Percentiles rank a stretch among this genome's conserved stretches.
Evolutionary conservation across 257 asterid species (phyloP).

Genomic region (Petunia axillaris): DNA sequence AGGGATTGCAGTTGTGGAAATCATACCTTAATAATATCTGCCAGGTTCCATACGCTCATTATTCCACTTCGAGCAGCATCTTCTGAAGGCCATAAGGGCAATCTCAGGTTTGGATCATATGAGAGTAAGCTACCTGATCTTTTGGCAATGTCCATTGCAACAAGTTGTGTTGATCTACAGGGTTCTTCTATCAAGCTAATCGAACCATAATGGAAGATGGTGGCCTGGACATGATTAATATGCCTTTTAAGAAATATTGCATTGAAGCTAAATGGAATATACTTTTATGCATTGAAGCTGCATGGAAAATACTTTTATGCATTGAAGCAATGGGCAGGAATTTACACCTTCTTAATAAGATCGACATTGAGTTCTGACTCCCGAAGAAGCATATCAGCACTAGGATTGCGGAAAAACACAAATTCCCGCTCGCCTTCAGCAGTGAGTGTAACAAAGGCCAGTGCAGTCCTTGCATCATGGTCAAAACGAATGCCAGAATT

Average conservation of each 20-base stretch:
- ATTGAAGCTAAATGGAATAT: constrained; percentile 19
- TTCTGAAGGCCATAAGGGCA: constrained; percentile 91
- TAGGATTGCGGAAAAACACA: constrained; percentile 86
- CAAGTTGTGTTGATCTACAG: constrained; percentile 76
- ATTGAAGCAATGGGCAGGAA: constrained; percentile 8
- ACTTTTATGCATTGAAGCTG: not conserved
- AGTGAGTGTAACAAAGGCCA: constrained; percentile 85
- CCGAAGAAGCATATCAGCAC: constrained; percentile 87
- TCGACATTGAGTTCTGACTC: constrained; percentile 74
- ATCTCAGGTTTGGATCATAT: constrained; percentile 88
- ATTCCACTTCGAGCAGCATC: constrained; percentile 82
- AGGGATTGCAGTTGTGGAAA: not conserved
- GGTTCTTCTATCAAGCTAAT: constrained; percentile 92
- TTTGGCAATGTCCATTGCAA: constrained; percentile 81
- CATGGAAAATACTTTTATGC: not conserved
- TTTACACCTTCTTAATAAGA: constrained; percentile 71
- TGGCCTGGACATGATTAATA: constrained; percentile 57
- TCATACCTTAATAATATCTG: constrained; percentile 85
- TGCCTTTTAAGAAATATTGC: constrained; percentile 23
- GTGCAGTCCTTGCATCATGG: constrained; percentile 76
- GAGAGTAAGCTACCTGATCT: constrained; percentile 80
- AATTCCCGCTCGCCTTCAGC: constrained; percentile 95
- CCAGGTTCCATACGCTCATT: constrained; percentile 79
- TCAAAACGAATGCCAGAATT: constrained; percentile 84
- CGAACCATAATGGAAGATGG: constrained; percentile 89